These are phyloP conservation scores for Mitragyna speciosa DNA, from an alignment of 257 asterid genomes.

Conservation along the genomic window DNA sequence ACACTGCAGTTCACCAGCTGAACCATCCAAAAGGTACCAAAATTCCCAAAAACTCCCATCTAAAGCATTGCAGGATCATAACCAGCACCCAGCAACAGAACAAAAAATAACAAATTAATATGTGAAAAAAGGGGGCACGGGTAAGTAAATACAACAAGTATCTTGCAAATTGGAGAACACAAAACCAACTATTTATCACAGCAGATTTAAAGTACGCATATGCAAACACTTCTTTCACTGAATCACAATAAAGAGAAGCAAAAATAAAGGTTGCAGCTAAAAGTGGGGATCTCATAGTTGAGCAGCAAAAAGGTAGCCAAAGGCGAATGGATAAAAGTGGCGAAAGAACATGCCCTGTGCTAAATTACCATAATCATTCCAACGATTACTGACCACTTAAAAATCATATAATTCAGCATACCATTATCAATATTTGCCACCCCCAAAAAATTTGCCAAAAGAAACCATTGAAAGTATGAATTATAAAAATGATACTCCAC, in stretches of 20 bases:
- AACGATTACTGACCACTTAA: background rate
- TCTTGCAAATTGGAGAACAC: slow-evolving; percentile 1
- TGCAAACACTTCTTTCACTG: background rate
- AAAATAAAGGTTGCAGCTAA: background rate
- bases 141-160: background rate
- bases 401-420: background rate
- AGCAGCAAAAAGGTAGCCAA: background rate
- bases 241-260: background rate
- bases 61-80: slow-evolving; percentile 20
- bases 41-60: slow-evolving; percentile 32
- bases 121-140: background rate
- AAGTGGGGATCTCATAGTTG: background rate
- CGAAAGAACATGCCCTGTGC: background rate
- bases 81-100: slow-evolving; percentile 28
- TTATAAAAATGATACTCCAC: no score
- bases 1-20: slow-evolving; percentile 18
- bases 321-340: background rate
- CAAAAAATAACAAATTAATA: slow-evolving; percentile 19
- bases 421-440: background rate
- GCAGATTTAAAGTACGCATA: background rate
- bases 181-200: background rate
- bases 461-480: no score
- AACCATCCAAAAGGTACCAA: slow-evolving; percentile 22
- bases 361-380: background rate
- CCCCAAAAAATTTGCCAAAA: no score